These are phyloP conservation scores for Linum lewisii DNA, from an alignment of 345 rosid genomes.

Conservation along the genomic window DNA sequence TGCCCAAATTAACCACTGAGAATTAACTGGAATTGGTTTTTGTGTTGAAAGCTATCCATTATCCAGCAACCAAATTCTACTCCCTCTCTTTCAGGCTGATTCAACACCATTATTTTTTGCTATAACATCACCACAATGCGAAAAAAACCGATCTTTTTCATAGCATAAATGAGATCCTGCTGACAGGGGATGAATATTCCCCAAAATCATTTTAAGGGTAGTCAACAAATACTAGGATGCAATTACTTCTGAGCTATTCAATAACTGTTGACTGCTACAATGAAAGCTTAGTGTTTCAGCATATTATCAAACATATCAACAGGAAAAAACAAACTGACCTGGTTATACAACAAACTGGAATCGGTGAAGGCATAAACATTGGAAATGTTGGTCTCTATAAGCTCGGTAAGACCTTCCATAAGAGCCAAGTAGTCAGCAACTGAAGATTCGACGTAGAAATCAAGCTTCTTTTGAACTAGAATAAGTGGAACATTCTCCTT, in stretches of 20 bases:
- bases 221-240: too few species aligned
- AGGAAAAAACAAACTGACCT: constrained; percentile 33
- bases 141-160: too few species aligned
- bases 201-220: too few species aligned
- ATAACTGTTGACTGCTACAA: too few species aligned
- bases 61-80: background rate
- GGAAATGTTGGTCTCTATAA: constrained; percentile 39
- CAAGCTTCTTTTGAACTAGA: constrained; percentile 89
- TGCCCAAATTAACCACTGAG: background rate
- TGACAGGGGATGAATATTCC: too few species aligned
- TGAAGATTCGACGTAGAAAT: constrained; percentile 62
- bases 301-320: background rate
- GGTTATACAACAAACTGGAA: constrained; percentile 50
- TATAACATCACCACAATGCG: too few species aligned
- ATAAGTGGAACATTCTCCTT: constrained; percentile 35
- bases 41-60: background rate
- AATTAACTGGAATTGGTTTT: background rate
- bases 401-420: constrained; percentile 76
- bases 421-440: constrained; percentile 84
- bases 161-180: too few species aligned
- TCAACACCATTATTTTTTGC: background rate
- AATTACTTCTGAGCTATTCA: too few species aligned
- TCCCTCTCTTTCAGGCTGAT: background rate
- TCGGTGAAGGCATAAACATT: constrained; percentile 73
- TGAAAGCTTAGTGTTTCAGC: too few species aligned